A percentile compares a stretch with the other conserved stretches of the same genome.
Evolutionary conservation across 2,329 filamentous ascomycete species (phyloP).

Genomic region (Tothia fuscella): DNA sequence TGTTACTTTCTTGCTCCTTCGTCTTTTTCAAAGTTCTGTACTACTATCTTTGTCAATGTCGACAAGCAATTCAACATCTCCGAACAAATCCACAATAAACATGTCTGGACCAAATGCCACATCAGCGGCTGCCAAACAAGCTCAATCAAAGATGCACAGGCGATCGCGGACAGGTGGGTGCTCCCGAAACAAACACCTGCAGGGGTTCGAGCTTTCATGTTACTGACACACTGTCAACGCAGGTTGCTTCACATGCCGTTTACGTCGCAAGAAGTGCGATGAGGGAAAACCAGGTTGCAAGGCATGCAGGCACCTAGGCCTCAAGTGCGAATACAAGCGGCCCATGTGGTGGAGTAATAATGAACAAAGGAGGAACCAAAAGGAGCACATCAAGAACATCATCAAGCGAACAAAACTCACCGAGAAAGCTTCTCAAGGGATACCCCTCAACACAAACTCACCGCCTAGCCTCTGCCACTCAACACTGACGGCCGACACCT

Average conservation of each 20-base stretch:
- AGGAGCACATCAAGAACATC: constrained; percentile 91
- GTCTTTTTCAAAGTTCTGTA: background rate
- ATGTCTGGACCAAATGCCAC: constrained; percentile 39
- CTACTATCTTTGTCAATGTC: constrained; percentile 9
- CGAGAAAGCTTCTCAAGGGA: constrained; percentile 57
- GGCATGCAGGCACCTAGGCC: constrained; percentile 59
- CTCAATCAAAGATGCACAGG: constrained; percentile 79
- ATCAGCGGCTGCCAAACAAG: constrained; percentile 41
- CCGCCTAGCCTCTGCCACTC: constrained; percentile 73
- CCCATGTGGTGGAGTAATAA: constrained; percentile 97
- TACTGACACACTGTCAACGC: constrained; percentile 23
- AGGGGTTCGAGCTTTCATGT: constrained; percentile 8
- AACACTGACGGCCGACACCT: constrained; percentile 67
- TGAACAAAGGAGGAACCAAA: constrained; percentile 72
- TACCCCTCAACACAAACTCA: constrained; percentile 42
- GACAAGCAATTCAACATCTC: constrained; percentile 17
- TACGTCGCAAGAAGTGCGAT: constrained; percentile 59
- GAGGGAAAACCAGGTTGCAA: constrained; percentile 52
- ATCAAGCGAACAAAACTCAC: constrained; percentile 95
- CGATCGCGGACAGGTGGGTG: constrained; percentile 84
- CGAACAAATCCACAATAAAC: constrained; percentile 28
- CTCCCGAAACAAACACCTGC: constrained; percentile 7
- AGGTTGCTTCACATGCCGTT: constrained; percentile 57
- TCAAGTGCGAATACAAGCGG: constrained; percentile 91
- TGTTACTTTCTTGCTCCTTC: background rate